Evolutionary conservation across 2,329 filamentous ascomycete species (phyloP).

Genomic region (Claviceps arundinis): DNA sequence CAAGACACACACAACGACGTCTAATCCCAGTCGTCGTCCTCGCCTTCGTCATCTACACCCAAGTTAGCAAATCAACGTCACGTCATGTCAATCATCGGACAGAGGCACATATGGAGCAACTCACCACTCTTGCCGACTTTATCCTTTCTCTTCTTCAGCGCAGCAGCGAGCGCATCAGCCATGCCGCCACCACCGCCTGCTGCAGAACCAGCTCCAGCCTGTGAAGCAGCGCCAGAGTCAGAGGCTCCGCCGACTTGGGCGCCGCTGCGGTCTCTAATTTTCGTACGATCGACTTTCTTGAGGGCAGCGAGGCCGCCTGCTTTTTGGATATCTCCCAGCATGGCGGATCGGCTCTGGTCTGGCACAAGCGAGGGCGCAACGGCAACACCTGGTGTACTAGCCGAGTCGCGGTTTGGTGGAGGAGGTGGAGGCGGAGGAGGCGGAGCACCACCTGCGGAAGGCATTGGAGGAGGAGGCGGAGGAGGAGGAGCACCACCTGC

Average conservation of each 20-base stretch:
- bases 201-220: slow-evolving; percentile 36
- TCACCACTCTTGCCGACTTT: slow-evolving; percentile 93
- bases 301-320: slow-evolving; percentile 53
- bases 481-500: slow-evolving; percentile 17
- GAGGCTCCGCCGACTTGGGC: slow-evolving; percentile 43
- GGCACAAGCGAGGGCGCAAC: slow-evolving; percentile 27
- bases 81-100: not conserved
- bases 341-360: slow-evolving; percentile 39
- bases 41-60: slow-evolving; percentile 56
- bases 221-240: slow-evolving; percentile 36
- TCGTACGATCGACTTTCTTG: slow-evolving; percentile 58
- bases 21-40: slow-evolving; percentile 59
- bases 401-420: slow-evolving; percentile 45
- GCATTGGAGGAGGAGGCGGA: slow-evolving; percentile 25
- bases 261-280: slow-evolving; percentile 60
- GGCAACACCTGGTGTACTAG: slow-evolving; percentile 41
- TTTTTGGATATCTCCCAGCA: slow-evolving; percentile 60
- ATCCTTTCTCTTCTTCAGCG: slow-evolving; percentile 71
- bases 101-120: slow-evolving; percentile 23
- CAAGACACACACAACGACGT: slow-evolving; percentile 2
- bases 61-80: slow-evolving; percentile 5
- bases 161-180: slow-evolving; percentile 70
- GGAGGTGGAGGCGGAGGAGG: slow-evolving; percentile 36
- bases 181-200: slow-evolving; percentile 51
- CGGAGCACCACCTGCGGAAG: slow-evolving; percentile 15